phyloP scores from a whole-genome alignment of 1,284 basidiomycete species.

The Boletus mariae region DNA sequence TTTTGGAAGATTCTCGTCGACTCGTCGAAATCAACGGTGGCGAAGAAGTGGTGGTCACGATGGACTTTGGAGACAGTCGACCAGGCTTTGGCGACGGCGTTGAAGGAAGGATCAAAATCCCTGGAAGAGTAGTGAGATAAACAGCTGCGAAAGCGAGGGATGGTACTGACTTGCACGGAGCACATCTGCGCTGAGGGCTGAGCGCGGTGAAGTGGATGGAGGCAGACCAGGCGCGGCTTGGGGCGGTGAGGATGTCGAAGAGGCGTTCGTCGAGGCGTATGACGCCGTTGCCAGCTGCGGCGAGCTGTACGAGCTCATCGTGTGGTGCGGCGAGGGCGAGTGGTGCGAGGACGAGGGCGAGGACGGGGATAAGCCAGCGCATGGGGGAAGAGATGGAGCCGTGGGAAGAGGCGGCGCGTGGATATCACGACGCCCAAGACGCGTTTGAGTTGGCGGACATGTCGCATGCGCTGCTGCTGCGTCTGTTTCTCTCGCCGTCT shows the following conservation, averaged over 20 bases:
- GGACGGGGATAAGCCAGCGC: conserved; percentile 34
- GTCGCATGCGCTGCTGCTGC: conserved; percentile 80
- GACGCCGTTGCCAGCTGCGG: conserved; percentile 69
- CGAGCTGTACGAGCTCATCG: conserved; percentile 59
- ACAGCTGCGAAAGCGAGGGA: not conserved
- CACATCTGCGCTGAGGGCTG: conserved; percentile 70
- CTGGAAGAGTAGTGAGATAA: conserved; percentile 38
- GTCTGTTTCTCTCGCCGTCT: conserved; percentile 84
- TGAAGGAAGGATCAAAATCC: conserved; percentile 81
- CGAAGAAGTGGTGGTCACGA: conserved; percentile 85
- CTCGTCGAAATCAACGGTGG: conserved; percentile 82
- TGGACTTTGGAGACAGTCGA: conserved; percentile 52
- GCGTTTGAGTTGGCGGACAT: conserved; percentile 24
- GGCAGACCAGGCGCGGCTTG: conserved; percentile 80
- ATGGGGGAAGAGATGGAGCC: conserved; percentile 1
- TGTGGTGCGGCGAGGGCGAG: conserved; percentile 42
- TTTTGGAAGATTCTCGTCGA: conserved; percentile 75
- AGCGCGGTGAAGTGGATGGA: conserved; percentile 85
- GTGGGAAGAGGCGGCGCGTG: conserved; percentile 24
- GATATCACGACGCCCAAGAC: too few species aligned
- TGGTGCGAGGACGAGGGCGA: conserved; percentile 40
- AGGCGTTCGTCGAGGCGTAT: conserved; percentile 73
- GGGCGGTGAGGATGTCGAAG: conserved; percentile 73
- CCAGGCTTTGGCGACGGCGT: conserved; percentile 80
- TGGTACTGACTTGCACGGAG: conserved; percentile 67